Percentiles rank a stretch among this genome's conserved stretches.
Conservation (phyloP, 129 eudicot species). For the Arctium lappa region DNA sequence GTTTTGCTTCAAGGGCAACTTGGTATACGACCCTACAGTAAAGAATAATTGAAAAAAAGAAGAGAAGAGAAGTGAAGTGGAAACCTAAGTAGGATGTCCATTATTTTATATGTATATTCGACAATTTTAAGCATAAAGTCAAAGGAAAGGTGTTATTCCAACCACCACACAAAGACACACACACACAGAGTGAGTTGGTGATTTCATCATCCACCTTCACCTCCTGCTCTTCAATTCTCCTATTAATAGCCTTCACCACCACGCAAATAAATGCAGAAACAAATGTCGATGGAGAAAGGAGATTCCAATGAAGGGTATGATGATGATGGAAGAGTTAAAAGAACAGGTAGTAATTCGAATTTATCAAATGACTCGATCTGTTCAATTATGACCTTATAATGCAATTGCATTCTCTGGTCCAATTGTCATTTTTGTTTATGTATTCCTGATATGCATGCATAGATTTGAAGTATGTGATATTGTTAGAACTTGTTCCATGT, state of each 20-base stretch:
- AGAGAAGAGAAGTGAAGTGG: neutral
- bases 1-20: neutral
- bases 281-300: neutral
- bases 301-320: neutral
- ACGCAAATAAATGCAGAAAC: neutral
- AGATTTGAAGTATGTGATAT: too few relatives aligned
- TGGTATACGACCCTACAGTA: neutral
- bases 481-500: neutral
- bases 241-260: neutral
- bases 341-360: neutral
- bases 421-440: too few relatives aligned
- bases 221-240: neutral
- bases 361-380: too few relatives aligned
- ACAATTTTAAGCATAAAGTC: neutral
- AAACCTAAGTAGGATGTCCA: neutral
- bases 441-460: neutral
- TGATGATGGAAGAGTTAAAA: neutral
- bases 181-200: neutral
- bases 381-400: neutral
- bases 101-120: neutral
- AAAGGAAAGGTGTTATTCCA: neutral
- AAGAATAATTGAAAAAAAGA: neutral
- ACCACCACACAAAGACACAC: neutral
- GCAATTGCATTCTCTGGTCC: neutral
- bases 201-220: neutral